Conservation (phyloP, 1,139 yeast species). For the Magnusiomyces paraingens region DNA sequence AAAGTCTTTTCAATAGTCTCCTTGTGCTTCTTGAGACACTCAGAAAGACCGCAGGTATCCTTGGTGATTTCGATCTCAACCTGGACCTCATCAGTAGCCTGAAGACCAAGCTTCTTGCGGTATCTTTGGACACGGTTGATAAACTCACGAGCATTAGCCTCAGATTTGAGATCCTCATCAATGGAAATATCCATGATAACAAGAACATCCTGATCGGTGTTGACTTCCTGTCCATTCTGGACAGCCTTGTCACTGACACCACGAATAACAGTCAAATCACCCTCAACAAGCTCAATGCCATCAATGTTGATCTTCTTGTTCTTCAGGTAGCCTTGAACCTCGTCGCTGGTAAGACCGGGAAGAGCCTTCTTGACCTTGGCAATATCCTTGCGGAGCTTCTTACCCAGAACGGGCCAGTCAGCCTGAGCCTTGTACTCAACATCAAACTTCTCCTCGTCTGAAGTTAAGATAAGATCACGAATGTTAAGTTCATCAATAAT, state of each 20-base stretch:
- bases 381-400: constrained; percentile 90
- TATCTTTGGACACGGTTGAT: constrained; percentile 95
- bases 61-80: constrained; percentile 70
- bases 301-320: constrained; percentile 77
- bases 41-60: constrained; percentile 59
- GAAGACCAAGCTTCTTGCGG: constrained; percentile 93
- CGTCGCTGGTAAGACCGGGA: constrained; percentile 71
- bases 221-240: constrained; percentile 66
- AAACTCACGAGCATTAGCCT: constrained; percentile 94
- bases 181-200: constrained; percentile 82
- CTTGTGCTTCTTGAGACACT: constrained; percentile 56
- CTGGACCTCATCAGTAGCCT: constrained; percentile 88
- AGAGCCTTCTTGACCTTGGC: constrained; percentile 91
- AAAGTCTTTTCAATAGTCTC: constrained; percentile 72
- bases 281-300: constrained; percentile 78
- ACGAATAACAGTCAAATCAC: constrained; percentile 85
- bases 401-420: constrained; percentile 98
- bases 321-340: constrained; percentile 69
- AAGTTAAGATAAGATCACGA: constrained; percentile 78
- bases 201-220: constrained; percentile 84
- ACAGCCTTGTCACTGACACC: constrained; percentile 66
- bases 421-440: constrained; percentile 93
- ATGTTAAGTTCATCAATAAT: constrained; percentile 88
- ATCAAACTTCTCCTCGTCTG: constrained; percentile 86
- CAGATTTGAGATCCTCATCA: constrained; percentile 82